Evolutionary conservation across 495 filamentous ascomycete genomes (phyloP), one percentile per base, ranked within the genome.

Genomic region (Aspergillus baeticus): DNA sequence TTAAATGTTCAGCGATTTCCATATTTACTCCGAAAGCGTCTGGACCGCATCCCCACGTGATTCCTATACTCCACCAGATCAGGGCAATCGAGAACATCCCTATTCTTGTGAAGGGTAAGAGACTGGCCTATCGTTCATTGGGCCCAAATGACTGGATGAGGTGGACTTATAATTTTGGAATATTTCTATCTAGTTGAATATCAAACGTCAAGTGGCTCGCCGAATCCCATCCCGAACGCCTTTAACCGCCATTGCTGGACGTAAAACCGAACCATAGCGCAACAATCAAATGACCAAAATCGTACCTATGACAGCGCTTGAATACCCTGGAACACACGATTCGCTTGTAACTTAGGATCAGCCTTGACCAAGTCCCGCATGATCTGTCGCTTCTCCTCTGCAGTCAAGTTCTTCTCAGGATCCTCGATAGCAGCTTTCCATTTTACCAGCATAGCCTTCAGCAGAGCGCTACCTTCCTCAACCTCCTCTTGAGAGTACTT

Each of bases 251-350:
- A 36, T 17, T 33, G n/a, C n/a, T n/a, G 8, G 8, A 29, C 8
- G 26, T 29, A 29, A 8, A 29, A 29, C 26, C 8, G 26, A 29
- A 29, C 3, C 26, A 29, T 8, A 29, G 26, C 26, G 26, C 26
- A 29, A n/a, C n/a, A n/a, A n/a, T n/a, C n/a, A n/a, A n/a, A n/a
- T n/a, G n/a, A n/a, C n/a, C n/a, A n/a, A n/a, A n/a, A n/a, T n/a
- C n/a, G n/a, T 2, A 20, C 42, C 5, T 8, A n/a, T 52, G 67
- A 98, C 65, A 98, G 71, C 48, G 88, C 82, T 77, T 88, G 87
- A 21, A 97, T 84, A n/a, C 85, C 84, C 71, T 91, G 79, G 67
- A 98, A 98, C 58, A 97, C 96, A 18, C 88, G 89, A 69, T 96
- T 97, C 36, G 78, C 81, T 56, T 87, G 70, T 66, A 99, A 74